Base-by-base conservation (phyloP, 805 yeast species). In the Kluyveromyces wickerhamii region DNA sequence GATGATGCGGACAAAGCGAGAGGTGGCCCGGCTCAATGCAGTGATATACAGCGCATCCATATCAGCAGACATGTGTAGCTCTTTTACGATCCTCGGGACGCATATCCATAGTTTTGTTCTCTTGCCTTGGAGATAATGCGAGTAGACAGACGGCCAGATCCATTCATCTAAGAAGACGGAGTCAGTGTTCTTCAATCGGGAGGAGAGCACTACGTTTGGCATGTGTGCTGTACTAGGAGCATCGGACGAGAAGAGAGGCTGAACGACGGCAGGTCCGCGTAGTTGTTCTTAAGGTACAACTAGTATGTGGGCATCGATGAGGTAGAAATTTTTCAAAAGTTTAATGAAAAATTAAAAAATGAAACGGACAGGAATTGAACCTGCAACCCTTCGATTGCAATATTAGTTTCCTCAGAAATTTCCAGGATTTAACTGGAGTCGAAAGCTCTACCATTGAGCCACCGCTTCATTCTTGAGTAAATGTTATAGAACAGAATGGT, bases 361-460 rank as follows among this genome's bases (percentile, higher is more conserved):
- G 76, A 69, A 72, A 72, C 77, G 73, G 77, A 72, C 79, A 72
- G 78, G 79, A 74, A 70, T 74, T 69, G 79, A 74, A 74, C 79
- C 78, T 72, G 79, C 79, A 72, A 67, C 75, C 75, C 65, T 67
- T 66, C 66, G 75, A 67, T 67, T 56, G 40, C 43, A 40, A 39
- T 20, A 5, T 32, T 36, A 14, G 41, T 46, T 41, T 47, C 41
- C 37, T 41, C 39, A 40, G 37, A 31, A 21, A 26, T 26, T 32
- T 32, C 59, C 57, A 54, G 49, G 47, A 45, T 52, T 43, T 48
- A 55, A 57, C 65, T 71, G 77, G 77, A 72, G 72, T 71, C 77
- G 71, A 71, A 72, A 69, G 77, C 77, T 72, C 77, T 72, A 71
- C 78, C 77, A 71, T 72, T 72, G 77, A 72, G 77, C 77, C 77